Base-by-base conservation (phyloP, 768 basidiomycete genomes). In the Rhodotorula kratochvilovae region DNA sequence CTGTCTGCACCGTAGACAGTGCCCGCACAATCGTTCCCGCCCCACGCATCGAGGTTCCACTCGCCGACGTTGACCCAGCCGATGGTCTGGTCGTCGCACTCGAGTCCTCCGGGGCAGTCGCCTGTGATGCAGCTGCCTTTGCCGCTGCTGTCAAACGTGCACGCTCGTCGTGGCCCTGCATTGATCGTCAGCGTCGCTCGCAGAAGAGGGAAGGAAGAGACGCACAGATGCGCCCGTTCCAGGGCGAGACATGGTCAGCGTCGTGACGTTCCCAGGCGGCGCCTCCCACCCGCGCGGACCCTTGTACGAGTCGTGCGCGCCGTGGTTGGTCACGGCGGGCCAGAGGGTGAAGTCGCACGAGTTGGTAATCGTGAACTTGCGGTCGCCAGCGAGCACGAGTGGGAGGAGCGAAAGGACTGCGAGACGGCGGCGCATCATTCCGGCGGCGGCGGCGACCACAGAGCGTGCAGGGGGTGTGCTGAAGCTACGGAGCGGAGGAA, bases 31-130 rank as follows among this genome's bases (percentile, higher is more conserved):
- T 69, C 68, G 19, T 45, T 57, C 19, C 68, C 68, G 2, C 19
- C 57, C 62, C 63, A 69, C 12, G 46, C 31, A 42, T 69, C 57
- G 7, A 69, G 42, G 57, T 69, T 69, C 36, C 51, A 64, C 58
- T 69, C 68, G 25, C 62, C 68, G 3, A 69, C 57, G 27, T 63
- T 59, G 39, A 69, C 62, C 1, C 16, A 27, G 17, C 62, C 68
- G 29, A 59, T 63, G 0, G 46, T 58, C 12, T 35, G 17, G 50
- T 63, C 56, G 4, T 54, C 55, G 23, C 36, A 42, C 17, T 69
- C 54, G 31, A 69, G 35, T 15, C 46, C 46, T 13, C 68, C 62
- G 3, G 35, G 31, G 31, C 56, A 57, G 25, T 69, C 56, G 21
- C 68, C 68, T 13, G 61, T 69, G 46, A 62, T n/a, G 31, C 68